Base-by-base conservation (phyloP, 1,284 basidiomycete genomes). In the Pyrrhoderma lamaoense region DNA sequence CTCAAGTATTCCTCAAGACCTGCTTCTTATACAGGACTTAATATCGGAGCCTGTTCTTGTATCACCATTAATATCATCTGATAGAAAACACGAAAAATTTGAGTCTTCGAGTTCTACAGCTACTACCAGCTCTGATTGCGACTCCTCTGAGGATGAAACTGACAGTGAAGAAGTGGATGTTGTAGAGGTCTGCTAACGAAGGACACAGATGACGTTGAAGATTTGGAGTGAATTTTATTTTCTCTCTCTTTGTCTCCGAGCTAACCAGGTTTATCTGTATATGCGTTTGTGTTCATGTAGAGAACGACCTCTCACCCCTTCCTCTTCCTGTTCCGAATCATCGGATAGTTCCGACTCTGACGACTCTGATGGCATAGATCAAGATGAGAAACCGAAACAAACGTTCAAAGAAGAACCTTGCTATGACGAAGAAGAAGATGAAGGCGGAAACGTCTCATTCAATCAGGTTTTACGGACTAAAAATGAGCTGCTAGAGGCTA, bases 161-260 rank as follows among this genome's bases (percentile, higher is more conserved):
- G 72, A 68, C 55, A 86, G 85, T 57, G 84, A 85, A 61, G 77
- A 78, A 45, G 86, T 86, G 62, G 79, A 86, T 38, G 82, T 80
- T 57, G 81, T 78, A 19, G 73, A 74, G 25, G 34, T 36, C 11
- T 31, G 27, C 70, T 73, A 22, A 61, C 58, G 25, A 58, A 67
- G 18, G 72, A 73, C 18, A 61, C 60, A 11, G 64, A 59, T 47
- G 54, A 54, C 21, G 44, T 34, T 44, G 54, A 31, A 48, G 60
- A 56, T 14, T 16, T 39, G 23, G 19, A 25, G 31, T 51, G 42
- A 18, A 27, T 16, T 31, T 31, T 31, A 18, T 5, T 31, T 5
- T 31, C 5, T 31, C 11, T 31, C 5, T 11, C 5, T 5, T 5
- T 31, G 5, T 31, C 5, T 31, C 5, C 27, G 11, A 31, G 11